Evolutionary conservation across 768 basidiomycete species (phyloP).

Genomic region (Megacollybia marginata): DNA sequence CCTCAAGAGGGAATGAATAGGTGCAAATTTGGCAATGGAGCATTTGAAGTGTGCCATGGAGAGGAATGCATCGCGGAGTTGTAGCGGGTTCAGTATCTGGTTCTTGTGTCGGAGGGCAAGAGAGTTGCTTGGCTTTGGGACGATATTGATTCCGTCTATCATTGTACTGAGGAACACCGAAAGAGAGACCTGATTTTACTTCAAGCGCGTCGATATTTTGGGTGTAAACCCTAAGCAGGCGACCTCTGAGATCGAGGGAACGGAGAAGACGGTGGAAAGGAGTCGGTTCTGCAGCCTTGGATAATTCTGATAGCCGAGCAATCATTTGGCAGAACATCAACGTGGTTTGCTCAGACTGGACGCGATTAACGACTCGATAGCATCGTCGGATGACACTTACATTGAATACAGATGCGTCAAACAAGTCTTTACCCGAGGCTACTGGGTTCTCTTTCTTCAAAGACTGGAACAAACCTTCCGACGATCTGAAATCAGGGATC

Average conservation of each 20-base stretch:
- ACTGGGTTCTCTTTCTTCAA: slow-evolving; percentile 75
- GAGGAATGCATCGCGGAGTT: slow-evolving; percentile 77
- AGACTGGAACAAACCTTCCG: slow-evolving; percentile 72
- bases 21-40: slow-evolving; percentile 81
- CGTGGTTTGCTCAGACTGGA: slow-evolving; percentile 66
- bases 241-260: slow-evolving; percentile 64
- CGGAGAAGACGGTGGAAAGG: slow-evolving; percentile 74
- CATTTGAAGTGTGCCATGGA: slow-evolving; percentile 78
- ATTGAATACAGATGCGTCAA: slow-evolving; percentile 85
- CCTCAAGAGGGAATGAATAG: slow-evolving; percentile 56
- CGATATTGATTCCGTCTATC: slow-evolving; percentile 48
- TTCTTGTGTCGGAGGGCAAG: background rate
- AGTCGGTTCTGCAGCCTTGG: slow-evolving; percentile 68
- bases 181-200: slow-evolving; percentile 76
- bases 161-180: slow-evolving; percentile 72
- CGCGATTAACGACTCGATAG: background rate
- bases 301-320: slow-evolving; percentile 68
- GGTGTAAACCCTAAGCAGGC: slow-evolving; percentile 81
- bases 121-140: slow-evolving; percentile 31
- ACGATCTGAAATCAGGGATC: slow-evolving; percentile 85
- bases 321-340: slow-evolving; percentile 86
- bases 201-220: slow-evolving; percentile 94
- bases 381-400: slow-evolving; percentile 36
- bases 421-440: slow-evolving; percentile 78
- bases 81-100: slow-evolving; percentile 43